Evolutionary conservation across 306 rosid genomes (phyloP), one percentile per base, ranked within the genome.

Genomic region (Quercus ilex): DNA sequence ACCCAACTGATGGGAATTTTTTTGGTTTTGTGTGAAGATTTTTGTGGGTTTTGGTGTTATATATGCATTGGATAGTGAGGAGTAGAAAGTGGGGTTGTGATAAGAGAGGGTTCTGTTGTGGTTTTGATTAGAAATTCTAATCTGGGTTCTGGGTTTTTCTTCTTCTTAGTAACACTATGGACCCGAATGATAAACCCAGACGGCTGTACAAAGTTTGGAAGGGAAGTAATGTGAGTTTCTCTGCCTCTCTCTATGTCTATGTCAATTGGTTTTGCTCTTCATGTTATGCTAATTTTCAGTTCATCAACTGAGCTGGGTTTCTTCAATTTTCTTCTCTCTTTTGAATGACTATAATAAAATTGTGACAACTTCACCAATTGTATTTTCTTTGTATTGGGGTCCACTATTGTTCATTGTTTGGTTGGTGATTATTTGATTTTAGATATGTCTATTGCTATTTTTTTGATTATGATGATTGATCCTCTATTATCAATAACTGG

Each of bases 161-260:
- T 72, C 71, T 75, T 82, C 84, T 23, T 33, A 49, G 17, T 60
- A 63, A 49, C 57, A 77, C 53, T 60, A 84, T 81, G 87, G 80
- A 69, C 70, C 88, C 74, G 38, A 76, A 85, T 56, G 49, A 80
- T 52, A 77, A 75, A 52, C 83, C 87, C 80, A 82, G 62, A 78
- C 91, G 98, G 82, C 87, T 95, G 59, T 93, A 95, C 82, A 89
- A 91, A 91, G 96, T 85, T 67, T 95, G 99, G 98, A 89, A 89
- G 77, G 98, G 99, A 83, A 86, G 85, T 86, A 95, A 95, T 77
- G 99, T 95, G 81, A 88, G 97, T 88, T 78, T 76, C 35, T 56
- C n/a, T 55, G 7, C 41, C 31, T 51, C 46, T 41, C 46, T 41
- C 46, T 41, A 8, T 41, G 73, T 35, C 5, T 69, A 43, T 15